Conservation (phyloP, 305 asterid species). For the Ruellia speciosa region DNA sequence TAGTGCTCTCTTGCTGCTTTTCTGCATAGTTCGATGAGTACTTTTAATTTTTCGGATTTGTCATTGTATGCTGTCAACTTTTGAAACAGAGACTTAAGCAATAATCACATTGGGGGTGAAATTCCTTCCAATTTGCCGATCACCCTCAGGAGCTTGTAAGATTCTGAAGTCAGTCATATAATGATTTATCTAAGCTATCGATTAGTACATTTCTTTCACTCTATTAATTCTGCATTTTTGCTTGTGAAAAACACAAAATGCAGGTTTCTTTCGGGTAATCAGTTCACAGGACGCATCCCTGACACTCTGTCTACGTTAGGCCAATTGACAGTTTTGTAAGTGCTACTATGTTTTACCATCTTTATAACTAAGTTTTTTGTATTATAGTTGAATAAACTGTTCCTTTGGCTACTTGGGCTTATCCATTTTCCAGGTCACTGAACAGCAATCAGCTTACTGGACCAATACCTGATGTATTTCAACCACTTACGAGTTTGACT, state of each 20-base stretch:
- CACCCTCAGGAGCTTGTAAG: slow-evolving; percentile 69
- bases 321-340: slow-evolving; percentile 67
- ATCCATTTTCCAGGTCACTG: slow-evolving; percentile 44
- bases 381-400: background rate
- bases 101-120: slow-evolving; percentile 82
- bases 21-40: no score
- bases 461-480: slow-evolving; percentile 73
- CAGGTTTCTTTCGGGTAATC: slow-evolving; percentile 65
- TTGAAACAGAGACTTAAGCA: slow-evolving; percentile 57
- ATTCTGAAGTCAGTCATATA: slow-evolving; percentile 19
- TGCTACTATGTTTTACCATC: slow-evolving; percentile 11
- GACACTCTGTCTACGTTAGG: slow-evolving; percentile 40
- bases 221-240: slow-evolving; percentile 23
- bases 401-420: slow-evolving; percentile 11
- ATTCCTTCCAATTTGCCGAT: slow-evolving; percentile 62
- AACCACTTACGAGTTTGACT: slow-evolving; percentile 38
- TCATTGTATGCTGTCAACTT: background rate
- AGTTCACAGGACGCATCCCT: slow-evolving; percentile 60
- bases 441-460: slow-evolving; percentile 62
- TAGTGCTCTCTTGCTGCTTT: no score
- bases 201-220: background rate
- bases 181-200: slow-evolving; percentile 10
- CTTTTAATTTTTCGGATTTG: no score
- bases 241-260: slow-evolving; percentile 22
- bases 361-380: background rate